These are phyloP conservation scores for Acorus gramineus DNA, from an alignment of 106 monocot species.

Conservation along the genomic window DNA sequence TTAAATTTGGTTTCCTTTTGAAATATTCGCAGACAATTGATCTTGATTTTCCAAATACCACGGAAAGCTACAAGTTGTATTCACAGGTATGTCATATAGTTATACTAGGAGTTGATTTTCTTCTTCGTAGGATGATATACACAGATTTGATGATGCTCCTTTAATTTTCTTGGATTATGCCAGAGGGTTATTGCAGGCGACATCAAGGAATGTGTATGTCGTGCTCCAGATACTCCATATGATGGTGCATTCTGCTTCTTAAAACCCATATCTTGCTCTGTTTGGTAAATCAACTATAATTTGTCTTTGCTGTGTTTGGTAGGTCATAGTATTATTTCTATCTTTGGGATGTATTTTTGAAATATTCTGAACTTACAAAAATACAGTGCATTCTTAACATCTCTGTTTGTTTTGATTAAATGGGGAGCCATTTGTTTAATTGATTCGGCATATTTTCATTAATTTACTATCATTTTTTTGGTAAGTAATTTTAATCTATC, in stretches of 20 bases:
- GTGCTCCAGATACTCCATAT: slow-evolving; percentile 83
- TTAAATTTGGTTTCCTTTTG: not conserved
- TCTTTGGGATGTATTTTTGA: too few relatives aligned
- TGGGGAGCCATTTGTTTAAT: too few relatives aligned
- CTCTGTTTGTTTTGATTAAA: too few relatives aligned
- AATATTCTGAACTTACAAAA: too few relatives aligned
- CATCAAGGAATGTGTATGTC: slow-evolving; percentile 87
- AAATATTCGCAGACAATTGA: slow-evolving; percentile 42
- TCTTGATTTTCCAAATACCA: slow-evolving; percentile 90
- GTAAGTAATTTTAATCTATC: not conserved
- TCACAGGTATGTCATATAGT: slow-evolving; percentile 37
- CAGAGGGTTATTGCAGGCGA: slow-evolving; percentile 89
- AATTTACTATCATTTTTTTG: not conserved
- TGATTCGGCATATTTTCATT: not conserved
- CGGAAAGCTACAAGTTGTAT: slow-evolving; percentile 87
- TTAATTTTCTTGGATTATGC: slow-evolving; percentile 10
- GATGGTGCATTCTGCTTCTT: slow-evolving; percentile 38
- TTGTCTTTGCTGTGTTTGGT: too few relatives aligned
- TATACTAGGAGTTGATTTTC: not conserved
- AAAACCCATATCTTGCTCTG: not conserved
- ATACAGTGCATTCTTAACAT: too few relatives aligned
- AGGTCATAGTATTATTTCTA: too few relatives aligned
- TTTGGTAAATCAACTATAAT: not conserved
- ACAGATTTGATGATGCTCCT: not conserved
- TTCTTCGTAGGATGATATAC: not conserved